These are phyloP conservation scores for Colletotrichum sp. DNA, from an alignment of 2,329 filamentous ascomycete species.

Conservation along the genomic window DNA sequence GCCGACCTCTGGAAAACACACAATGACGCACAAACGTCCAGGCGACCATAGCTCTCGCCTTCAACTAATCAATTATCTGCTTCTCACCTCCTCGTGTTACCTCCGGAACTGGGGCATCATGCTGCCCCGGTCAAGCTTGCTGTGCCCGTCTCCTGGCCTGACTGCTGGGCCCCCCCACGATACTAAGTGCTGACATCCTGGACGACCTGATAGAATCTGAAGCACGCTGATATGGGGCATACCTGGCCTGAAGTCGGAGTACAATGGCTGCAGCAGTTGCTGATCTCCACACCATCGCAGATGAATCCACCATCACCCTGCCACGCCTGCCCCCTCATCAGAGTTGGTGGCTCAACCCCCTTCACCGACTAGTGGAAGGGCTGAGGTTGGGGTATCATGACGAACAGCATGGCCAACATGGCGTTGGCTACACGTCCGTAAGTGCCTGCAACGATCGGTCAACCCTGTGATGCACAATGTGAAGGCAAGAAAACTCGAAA, in stretches of 20 bases:
- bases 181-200: neutral
- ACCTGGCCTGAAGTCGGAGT: neutral
- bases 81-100: conserved; percentile 5
- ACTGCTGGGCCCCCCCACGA: neutral
- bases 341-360: neutral
- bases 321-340: neutral
- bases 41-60: conserved; percentile 13
- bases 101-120: neutral
- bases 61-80: conserved; percentile 13
- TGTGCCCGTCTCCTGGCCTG: neutral
- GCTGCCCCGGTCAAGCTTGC: neutral
- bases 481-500: conserved; percentile 1
- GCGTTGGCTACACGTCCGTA: neutral
- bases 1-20: neutral
- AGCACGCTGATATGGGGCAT: neutral
- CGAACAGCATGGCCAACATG: neutral
- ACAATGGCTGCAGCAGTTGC: conserved; percentile 16
- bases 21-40: conserved; percentile 10
- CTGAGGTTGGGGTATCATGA: neutral
- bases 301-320: conserved; percentile 3
- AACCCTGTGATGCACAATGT: neutral
- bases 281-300: conserved; percentile 12
- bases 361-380: conserved; percentile 3
- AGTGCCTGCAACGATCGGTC: neutral
- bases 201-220: neutral